Conservation (phyloP, 805 yeast species). For the Yarrowia sp. region DNA sequence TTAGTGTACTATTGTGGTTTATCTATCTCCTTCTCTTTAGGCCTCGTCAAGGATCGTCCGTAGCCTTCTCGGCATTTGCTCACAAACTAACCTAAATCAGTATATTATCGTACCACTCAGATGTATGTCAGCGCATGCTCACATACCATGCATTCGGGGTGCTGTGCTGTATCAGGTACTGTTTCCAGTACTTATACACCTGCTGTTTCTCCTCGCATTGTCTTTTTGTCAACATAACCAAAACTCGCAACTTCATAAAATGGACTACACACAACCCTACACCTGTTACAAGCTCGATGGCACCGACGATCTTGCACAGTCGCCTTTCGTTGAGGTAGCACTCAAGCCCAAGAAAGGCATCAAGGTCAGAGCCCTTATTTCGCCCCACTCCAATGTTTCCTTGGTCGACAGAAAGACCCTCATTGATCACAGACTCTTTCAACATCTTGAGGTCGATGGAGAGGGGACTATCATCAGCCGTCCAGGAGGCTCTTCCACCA, state of each 20-base stretch:
- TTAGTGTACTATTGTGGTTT: no score
- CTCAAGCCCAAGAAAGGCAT: conserved; percentile 29
- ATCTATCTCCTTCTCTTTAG: no score
- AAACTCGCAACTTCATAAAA: neutral
- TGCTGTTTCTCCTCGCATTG: no score
- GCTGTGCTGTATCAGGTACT: no score
- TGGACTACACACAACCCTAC: conserved; percentile 30
- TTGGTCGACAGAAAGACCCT: conserved; percentile 27
- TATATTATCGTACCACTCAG: neutral
- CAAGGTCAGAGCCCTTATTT: conserved; percentile 15
- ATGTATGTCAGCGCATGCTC: no score
- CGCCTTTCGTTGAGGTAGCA: conserved; percentile 30
- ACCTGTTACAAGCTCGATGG: conserved; percentile 30
- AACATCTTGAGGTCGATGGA: conserved; percentile 30
- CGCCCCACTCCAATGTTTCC: conserved; percentile 25
- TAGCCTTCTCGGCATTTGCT: neutral
- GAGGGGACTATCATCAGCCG: conserved; percentile 16
- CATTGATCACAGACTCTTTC: conserved; percentile 28
- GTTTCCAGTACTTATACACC: no score
- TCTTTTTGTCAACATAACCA: no score
- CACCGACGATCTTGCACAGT: conserved; percentile 1
- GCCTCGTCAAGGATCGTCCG: no score
- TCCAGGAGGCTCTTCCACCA: conserved; percentile 10
- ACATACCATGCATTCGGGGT: no score
- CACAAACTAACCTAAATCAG: neutral